Base-by-base conservation (phyloP, 805 yeast genomes). In the Torulaspora delbrueckii region DNA sequence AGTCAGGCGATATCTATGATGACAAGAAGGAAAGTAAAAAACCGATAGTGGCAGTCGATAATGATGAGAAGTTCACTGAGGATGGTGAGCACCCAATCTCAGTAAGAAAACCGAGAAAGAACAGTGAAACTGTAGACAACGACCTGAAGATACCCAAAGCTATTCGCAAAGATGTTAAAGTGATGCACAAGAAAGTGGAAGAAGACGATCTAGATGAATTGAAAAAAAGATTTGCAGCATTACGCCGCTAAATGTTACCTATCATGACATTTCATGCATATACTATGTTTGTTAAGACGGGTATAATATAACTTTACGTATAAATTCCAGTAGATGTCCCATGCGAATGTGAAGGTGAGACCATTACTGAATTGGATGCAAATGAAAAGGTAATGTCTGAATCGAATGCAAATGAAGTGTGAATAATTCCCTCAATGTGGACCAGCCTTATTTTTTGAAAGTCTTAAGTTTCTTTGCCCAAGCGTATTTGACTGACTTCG, bases 191-290 rank as follows among this genome's bases (percentile, higher is more conserved):
- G 22, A 59, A 58, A 35, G 46, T 35, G 7, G 63, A 60, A 27
- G 69, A 63, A 25, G 68, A 72, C 42, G 88, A 82, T 45, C 66
- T 84, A 40, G 90, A 83, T 54, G 82, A 77, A 5, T 65, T 86
- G 43, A 76, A 77, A 58, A 83, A 79, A 46, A 69, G 95, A 43
- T 85, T 86, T 65, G 91, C 83, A n/a, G 90, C 90, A 2, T 68
- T 89, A 51, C 85, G 81, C 51, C 71, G 75, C 47, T 67, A 47
- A 51, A 10, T 3, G 9, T 10, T 25, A 22, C 14, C 22, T 7
- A 5, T 14, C 3, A 31, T 31, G 8, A 8, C 34, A 13, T 12
- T 8, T 12, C 31, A 10, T 23, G 19, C 26, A 9, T 3, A 8
- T 25, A 10, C 12, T 26, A 26, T 28, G 19, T 13, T 30, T 22